Conservation (phyloP, 176 grass and related monocot species). For the Elymus sibiricus region DNA sequence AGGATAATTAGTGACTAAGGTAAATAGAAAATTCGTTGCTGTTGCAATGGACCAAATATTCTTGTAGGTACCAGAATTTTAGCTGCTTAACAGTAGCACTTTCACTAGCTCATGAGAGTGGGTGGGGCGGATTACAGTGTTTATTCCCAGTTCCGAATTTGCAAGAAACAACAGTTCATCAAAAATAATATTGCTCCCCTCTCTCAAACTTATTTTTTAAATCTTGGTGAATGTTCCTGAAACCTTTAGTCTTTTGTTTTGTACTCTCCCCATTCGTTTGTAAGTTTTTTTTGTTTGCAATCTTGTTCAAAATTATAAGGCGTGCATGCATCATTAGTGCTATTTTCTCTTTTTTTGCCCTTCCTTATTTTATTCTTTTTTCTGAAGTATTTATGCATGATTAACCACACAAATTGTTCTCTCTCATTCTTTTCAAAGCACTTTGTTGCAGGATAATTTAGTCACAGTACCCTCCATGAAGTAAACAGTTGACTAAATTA, state of each 20-base stretch:
- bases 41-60: neutral
- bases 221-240: neutral
- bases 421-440: neutral
- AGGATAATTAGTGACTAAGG: neutral
- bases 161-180: neutral
- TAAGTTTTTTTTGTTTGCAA: neutral
- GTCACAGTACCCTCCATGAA: neutral
- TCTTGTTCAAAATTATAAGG: neutral
- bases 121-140: neutral
- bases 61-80: neutral
- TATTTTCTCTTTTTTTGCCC: neutral
- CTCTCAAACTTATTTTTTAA: neutral
- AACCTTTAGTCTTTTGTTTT: neutral
- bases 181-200: neutral
- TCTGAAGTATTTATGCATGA: neutral
- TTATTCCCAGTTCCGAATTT: conserved; percentile 12
- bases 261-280: neutral
- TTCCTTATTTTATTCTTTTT: neutral
- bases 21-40: neutral
- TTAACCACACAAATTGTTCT: neutral
- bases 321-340: neutral
- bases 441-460: neutral
- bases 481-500: neutral
- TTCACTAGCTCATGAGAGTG: neutral
- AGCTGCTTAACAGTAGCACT: neutral